Evolutionary conservation across 345 rosid genomes (phyloP), one percentile per base, ranked within the genome.

Genomic region (Acer campestre): DNA sequence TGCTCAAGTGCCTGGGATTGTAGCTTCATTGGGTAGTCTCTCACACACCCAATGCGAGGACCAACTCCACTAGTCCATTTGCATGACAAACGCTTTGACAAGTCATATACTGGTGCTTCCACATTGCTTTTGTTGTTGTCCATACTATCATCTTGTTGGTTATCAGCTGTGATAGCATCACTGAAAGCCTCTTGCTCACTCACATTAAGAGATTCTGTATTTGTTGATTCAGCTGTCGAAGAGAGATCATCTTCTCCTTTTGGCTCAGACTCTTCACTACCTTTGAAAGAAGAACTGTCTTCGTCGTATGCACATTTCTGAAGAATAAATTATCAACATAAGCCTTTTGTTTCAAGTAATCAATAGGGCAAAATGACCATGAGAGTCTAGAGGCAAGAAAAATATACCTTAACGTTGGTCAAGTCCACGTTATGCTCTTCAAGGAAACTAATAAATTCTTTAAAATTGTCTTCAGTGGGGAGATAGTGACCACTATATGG

Each of bases 31-130:
- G 95, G 95, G 84, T 89, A 89, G 67, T 91, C 95, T 80, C 92
- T 88, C 27, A 91, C 92, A 75, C 93, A 89, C 13, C 93, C 92
- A 48, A 91, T 89, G 71, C 95, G 83, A 40, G 95, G 91, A 35
- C 95, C 92, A 74, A 88, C 74, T 3, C 95, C 95, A 72, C 92
- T 91, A 4, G 79, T 70, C 95, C 95, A 91, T 77, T 91, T 91
- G 90, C 95, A 86, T 29, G 93, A 86, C 70, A 91, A 55, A 23
- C 88, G 84, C 77, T 81, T 88, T 9, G 86, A 79, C 68, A 84
- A 53, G 67, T 83, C 84, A 61, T 82, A 80, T 58, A 75, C 78
- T 7, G 88, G 80, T 74, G 82, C 84, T 82, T 75, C 83, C 65
- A 17, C 53, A 14, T 72, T 73, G 67, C 71, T 75, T 75, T 80